Evolutionary conservation across 805 yeast species (phyloP), one percentile per base, ranked within the genome.

Genomic region (Clavispora fructus): DNA sequence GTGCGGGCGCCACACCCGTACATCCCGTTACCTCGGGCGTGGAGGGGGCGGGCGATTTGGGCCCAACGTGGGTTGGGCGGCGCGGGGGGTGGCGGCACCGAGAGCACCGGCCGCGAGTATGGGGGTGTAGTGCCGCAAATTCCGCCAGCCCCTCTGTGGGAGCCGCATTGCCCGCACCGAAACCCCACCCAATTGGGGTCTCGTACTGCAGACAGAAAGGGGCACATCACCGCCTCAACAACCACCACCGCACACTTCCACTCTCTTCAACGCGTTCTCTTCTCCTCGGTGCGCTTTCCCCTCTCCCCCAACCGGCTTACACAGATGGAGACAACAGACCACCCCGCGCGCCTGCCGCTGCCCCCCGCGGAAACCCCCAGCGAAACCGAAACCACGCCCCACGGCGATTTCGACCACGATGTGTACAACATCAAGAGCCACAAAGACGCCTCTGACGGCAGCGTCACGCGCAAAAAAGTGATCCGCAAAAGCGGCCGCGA

Each of bases 391-490:
- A 30, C 10, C 35, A 9, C 35, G 2, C 17, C 37, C 37, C 9
- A n/a, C 25, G 43, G 32, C 39, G 51, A 43, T 42, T 54, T 49
- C 30, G 58, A 53, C 39, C 42, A 49, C 30, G 51, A 48, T 12
- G 43, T 55, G 38, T 53, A 44, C 51, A 49, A 46, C 48, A 47
- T 53, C 44, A 39, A 47, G 25, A 43, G 48, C 29, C 57, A 53
- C 43, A 55, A 55, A 30, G 28, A 30, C 7, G 49, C 45, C 16
- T 42, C 37, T 14, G 39, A 46, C 8, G 52, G 51, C 28, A 54
- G 39, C 27, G 51, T 44, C 19, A 54, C 56, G 2, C 58, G 58
- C 42, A 54, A 54, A 39, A 54, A 54, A 48, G 53, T 50, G 33
- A 54, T 54, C 45, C 45, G 58, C 27, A 43, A 45, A 30, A 52